Conservation (phyloP, 441 rosid genomes). For the Populus hybrid region DNA sequence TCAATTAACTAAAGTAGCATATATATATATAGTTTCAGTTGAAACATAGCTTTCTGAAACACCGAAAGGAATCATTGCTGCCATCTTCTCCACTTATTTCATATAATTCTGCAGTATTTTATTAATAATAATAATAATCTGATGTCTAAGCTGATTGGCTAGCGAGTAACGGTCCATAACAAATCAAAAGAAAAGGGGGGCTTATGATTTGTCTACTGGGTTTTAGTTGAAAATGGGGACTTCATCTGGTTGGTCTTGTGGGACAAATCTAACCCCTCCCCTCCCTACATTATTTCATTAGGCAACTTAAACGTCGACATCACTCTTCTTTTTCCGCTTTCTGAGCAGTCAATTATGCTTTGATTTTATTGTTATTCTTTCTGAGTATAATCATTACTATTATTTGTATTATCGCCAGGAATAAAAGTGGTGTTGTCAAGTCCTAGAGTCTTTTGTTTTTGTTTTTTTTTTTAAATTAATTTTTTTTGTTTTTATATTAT, state of each 20-base stretch:
- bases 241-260: not conserved
- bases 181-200: not conserved
- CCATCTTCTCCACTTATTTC: slow-evolving; percentile 18
- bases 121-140: not conserved
- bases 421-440: not conserved
- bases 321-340: slow-evolving; percentile 9
- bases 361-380: slow-evolving; percentile 10
- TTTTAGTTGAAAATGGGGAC: not conserved
- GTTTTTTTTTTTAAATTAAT: no score
- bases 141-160: not conserved
- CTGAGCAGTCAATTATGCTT: slow-evolving; percentile 22
- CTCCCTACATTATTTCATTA: slow-evolving; percentile 14
- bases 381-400: not conserved
- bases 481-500: no score
- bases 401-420: not conserved
- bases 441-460: no score
- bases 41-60: slow-evolving; percentile 25
- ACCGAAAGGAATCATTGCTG: slow-evolving; percentile 23
- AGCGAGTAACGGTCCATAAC: not conserved
- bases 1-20: not conserved
- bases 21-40: slow-evolving; percentile 16
- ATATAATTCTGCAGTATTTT: not conserved
- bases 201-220: slow-evolving; percentile 9
- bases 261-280: slow-evolving; percentile 7
- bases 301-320: not conserved